Evolutionary conservation across 257 asterid genomes (phyloP).

Genomic region (Nicotiana tabacum): DNA sequence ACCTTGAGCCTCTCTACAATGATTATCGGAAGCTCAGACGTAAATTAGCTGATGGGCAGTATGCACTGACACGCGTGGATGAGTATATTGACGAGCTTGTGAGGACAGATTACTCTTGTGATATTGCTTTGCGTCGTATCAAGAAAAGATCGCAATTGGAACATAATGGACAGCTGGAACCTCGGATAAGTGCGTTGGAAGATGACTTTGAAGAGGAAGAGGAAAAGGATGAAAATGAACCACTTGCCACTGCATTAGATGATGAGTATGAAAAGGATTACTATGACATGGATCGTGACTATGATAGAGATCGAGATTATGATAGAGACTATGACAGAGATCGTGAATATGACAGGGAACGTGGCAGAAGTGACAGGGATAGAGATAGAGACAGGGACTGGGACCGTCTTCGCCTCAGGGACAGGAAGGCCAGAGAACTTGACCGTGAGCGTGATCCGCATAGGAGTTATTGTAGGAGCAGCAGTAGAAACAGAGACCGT

Average conservation of each 20-base stretch:
- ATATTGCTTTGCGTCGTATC: conserved; percentile 78
- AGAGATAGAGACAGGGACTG: conserved; percentile 27
- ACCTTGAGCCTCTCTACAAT: conserved; percentile 85
- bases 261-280: conserved; percentile 53
- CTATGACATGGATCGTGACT: conserved; percentile 36
- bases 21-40: conserved; percentile 85
- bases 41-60: conserved; percentile 55
- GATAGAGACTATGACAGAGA: conserved; percentile 64
- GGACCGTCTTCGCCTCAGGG: conserved; percentile 17
- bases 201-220: conserved; percentile 99
- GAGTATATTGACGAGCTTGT: conserved; percentile 79
- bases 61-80: conserved; percentile 79
- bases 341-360: conserved; percentile 55
- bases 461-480: conserved; percentile 76
- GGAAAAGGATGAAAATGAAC: conserved; percentile 90
- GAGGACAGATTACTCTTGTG: conserved; percentile 84
- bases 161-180: conserved; percentile 61
- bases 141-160: conserved; percentile 87
- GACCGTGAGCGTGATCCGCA: conserved; percentile 71
- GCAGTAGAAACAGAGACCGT: conserved; percentile 79
- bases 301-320: conserved; percentile 32
- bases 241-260: conserved; percentile 51
- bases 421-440: conserved; percentile 60
- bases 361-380: conserved; percentile 34
- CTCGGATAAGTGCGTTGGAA: conserved; percentile 92